A percentile compares a stretch with the other conserved stretches of the same genome.
phyloP scores from a whole-genome alignment of 495 filamentous ascomycete species.

The Daldinia caldariorum region DNA sequence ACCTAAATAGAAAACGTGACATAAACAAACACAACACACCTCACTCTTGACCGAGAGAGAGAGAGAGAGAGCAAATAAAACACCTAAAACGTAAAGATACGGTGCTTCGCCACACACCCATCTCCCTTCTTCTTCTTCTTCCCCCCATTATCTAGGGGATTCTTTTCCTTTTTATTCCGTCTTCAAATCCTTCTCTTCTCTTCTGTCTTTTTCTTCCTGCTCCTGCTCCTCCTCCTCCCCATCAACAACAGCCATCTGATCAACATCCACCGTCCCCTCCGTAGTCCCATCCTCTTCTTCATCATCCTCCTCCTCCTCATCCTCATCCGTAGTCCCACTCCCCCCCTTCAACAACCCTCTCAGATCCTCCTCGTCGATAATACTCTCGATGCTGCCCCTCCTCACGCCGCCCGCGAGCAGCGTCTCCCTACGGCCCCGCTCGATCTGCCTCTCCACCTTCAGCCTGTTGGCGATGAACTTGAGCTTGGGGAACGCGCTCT shows the following conservation, averaged over 20 bases:
- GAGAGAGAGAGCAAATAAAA: background rate
- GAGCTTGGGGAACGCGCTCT: constrained; percentile 86
- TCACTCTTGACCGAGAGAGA: background rate
- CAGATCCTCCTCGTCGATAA: constrained; percentile 57
- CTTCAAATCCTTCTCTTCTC: constrained; percentile 18
- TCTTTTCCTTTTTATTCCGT: background rate
- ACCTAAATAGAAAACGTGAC: too few relatives aligned
- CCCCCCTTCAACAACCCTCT: constrained; percentile 45
- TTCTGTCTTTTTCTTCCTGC: background rate
- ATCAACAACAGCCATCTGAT: constrained; percentile 33
- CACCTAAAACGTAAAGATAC: background rate
- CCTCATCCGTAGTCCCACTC: constrained; percentile 37
- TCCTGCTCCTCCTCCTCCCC: constrained; percentile 19
- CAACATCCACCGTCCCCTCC: background rate
- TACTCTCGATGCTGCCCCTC: constrained; percentile 57
- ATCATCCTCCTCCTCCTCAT: constrained; percentile 27
- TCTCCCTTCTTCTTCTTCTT: too few relatives aligned
- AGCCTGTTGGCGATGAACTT: constrained; percentile 89
- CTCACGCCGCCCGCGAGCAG: constrained; percentile 45
- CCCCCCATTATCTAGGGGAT: background rate
- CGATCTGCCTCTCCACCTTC: constrained; percentile 81
- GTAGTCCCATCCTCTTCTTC: constrained; percentile 17
- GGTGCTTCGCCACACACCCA: too few relatives aligned
- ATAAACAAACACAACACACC: background rate
- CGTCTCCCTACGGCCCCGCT: constrained; percentile 73